These are phyloP conservation scores for Fraxinus excelsior DNA, from an alignment of 257 asterid species.

Conservation along the genomic window DNA sequence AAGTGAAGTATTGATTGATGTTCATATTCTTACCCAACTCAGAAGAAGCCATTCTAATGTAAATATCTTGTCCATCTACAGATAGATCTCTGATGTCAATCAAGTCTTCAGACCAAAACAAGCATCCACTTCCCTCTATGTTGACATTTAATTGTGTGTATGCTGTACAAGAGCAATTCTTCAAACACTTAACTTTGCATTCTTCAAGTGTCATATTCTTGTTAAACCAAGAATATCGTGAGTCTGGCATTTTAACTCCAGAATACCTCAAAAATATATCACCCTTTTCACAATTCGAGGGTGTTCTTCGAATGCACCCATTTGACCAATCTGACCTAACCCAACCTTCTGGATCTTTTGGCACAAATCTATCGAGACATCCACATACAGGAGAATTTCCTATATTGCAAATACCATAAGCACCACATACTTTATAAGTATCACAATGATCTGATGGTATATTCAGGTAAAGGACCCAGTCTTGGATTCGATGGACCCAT, in stretches of 20 bases:
- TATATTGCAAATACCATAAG: constrained; percentile 29
- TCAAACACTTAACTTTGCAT: constrained; percentile 24
- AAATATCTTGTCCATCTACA: constrained; percentile 32
- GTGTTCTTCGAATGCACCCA: constrained; percentile 24
- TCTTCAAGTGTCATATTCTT: no score
- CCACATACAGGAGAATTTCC: constrained; percentile 27
- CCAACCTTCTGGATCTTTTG: constrained; percentile 30
- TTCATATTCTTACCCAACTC: constrained; percentile 20
- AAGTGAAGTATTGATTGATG: not conserved
- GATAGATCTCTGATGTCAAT: constrained; percentile 29
- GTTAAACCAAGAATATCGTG: no score
- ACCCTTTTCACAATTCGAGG: no score
- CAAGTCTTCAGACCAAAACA: constrained; percentile 29
- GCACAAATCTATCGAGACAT: constrained; percentile 28
- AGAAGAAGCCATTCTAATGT: constrained; percentile 24
- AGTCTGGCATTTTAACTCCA: no score
- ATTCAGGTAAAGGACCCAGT: constrained; percentile 10
- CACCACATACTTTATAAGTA: constrained; percentile 26
- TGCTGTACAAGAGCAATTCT: constrained; percentile 33
- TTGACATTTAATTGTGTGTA: no score
- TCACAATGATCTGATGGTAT: constrained; percentile 30
- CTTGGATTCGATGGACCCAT: constrained; percentile 15
- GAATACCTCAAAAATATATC: no score
- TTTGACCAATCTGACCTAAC: constrained; percentile 25
- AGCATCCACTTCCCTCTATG: no score